Percentiles rank a stretch among this genome's conserved stretches.
Evolutionary conservation across 2,329 filamentous ascomycete genomes (phyloP).

Genomic region (Sporothrix schenckii): DNA sequence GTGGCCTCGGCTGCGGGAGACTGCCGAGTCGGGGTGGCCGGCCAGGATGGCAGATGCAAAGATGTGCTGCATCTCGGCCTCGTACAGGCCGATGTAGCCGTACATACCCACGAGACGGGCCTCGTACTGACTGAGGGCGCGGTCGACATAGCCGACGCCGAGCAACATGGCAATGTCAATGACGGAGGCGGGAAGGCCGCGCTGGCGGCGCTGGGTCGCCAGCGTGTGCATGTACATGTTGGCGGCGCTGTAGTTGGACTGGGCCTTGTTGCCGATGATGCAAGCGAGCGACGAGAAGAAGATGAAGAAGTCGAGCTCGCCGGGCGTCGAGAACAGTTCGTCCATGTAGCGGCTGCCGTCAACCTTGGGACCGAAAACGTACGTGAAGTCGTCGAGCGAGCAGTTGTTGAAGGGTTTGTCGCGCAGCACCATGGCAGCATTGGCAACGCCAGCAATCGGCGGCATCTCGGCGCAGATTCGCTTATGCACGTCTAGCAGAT

Average conservation of each 20-base stretch:
- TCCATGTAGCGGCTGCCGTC: conserved; percentile 43
- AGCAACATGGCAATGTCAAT: conserved; percentile 45
- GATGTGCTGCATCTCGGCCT: conserved; percentile 32
- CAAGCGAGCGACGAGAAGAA: conserved; percentile 40
- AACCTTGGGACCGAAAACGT: conserved; percentile 44
- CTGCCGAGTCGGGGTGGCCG: conserved; percentile 36
- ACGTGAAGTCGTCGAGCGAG: conserved; percentile 24
- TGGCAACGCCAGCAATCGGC: conserved; percentile 46
- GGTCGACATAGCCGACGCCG: conserved; percentile 38
- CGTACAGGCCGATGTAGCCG: conserved; percentile 31
- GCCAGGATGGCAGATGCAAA: conserved; percentile 32
- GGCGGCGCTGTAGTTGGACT: conserved; percentile 48
- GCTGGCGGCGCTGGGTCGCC: conserved; percentile 43
- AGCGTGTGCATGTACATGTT: conserved; percentile 50
- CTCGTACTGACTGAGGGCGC: conserved; percentile 30
- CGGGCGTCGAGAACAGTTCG: conserved; percentile 33
- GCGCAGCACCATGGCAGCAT: conserved; percentile 34
- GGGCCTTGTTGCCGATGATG: conserved; percentile 44
- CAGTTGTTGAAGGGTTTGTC: conserved; percentile 33
- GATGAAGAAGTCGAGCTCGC: conserved; percentile 42
- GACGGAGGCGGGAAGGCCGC: conserved; percentile 45
- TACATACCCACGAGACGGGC: conserved; percentile 32
- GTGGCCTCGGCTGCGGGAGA: conserved; percentile 19
- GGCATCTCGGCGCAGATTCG: conserved; percentile 42
- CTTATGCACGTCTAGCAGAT: conserved; percentile 45